Base-by-base conservation (phyloP, 2,329 filamentous ascomycete species). In the Aspergillus japonicus region DNA sequence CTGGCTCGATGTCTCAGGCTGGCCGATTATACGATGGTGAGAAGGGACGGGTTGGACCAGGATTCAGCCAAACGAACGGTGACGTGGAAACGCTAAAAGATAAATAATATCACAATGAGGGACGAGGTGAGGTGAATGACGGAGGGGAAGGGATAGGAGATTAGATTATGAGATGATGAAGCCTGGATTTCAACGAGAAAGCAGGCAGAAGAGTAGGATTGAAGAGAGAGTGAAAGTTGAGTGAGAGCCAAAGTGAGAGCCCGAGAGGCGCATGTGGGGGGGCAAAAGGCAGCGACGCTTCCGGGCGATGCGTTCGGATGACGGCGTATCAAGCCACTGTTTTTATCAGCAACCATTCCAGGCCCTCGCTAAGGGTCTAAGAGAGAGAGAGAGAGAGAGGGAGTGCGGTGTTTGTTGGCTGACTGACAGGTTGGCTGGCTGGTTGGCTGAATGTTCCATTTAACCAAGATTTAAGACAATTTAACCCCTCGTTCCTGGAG, bases 221-320 rank as follows among this genome's bases (percentile, higher is more conserved):
- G 26, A 29, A 29, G 26, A 21, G 56, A 59, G 58, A 31, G 48
- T 29, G 16, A n/a, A 19, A 19, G 16, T 3, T 16, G 39, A 44
- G 39, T 16, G 5, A n/a, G 39, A 44, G 39, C 14, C 14, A n/a
- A 16, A 44, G 39, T 7, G 14, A 42, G 23, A 51, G 50, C 19
- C 58, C 51, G 57, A 61, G 61, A 63, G 58, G 24, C 50, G 63
- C 47, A 47, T 56, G 57, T 58, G 60, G 47, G 47, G 55, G 57
- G 42, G 52, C 64, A 59, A 67, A 66, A 66, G 64, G 53, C 33
- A 48, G 57, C 57, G 55, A 71, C 67, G 69, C 59, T 71, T 71
- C 57, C 69, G 69, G 69, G 61, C 54, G 47, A 60, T 60, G 56
- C 49, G 29, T 57, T 48, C 50, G 50, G 35, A 57, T 54, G 47